These are phyloP conservation scores for Conringia planisiliqua DNA, from an alignment of 345 rosid genomes.

Conservation along the genomic window DNA sequence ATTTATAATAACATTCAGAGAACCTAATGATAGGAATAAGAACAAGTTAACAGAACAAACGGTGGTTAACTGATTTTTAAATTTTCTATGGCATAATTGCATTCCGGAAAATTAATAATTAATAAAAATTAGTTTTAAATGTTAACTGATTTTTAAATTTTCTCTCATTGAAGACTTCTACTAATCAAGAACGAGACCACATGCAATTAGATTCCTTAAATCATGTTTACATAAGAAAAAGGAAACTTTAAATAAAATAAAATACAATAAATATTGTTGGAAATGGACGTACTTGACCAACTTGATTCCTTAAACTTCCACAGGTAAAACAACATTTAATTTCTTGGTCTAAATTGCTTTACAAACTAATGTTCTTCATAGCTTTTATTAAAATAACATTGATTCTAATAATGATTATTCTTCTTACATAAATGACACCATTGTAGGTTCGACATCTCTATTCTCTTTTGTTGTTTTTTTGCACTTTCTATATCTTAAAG, in stretches of 20 bases:
- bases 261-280: too few species aligned
- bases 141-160: neutral
- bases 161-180: neutral
- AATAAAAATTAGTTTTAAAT: neutral
- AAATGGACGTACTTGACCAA: too few species aligned
- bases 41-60: conserved; percentile 8
- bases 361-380: too few species aligned
- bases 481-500: too few species aligned
- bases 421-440: too few species aligned
- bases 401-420: too few species aligned
- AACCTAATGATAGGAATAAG: neutral
- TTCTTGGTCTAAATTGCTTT: too few species aligned
- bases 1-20: neutral
- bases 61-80: neutral
- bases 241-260: neutral
- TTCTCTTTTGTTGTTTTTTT: too few species aligned
- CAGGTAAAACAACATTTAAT: too few species aligned
- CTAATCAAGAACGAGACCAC: neutral
- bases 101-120: neutral
- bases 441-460: too few species aligned
- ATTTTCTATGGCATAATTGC: neutral
- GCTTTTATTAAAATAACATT: too few species aligned
- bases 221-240: neutral
- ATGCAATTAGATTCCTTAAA: conserved; percentile 7
- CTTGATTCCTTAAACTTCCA: too few species aligned